These are phyloP conservation scores for Boletales sp. DNA, from an alignment of 768 basidiomycete genomes.

Conservation along the genomic window DNA sequence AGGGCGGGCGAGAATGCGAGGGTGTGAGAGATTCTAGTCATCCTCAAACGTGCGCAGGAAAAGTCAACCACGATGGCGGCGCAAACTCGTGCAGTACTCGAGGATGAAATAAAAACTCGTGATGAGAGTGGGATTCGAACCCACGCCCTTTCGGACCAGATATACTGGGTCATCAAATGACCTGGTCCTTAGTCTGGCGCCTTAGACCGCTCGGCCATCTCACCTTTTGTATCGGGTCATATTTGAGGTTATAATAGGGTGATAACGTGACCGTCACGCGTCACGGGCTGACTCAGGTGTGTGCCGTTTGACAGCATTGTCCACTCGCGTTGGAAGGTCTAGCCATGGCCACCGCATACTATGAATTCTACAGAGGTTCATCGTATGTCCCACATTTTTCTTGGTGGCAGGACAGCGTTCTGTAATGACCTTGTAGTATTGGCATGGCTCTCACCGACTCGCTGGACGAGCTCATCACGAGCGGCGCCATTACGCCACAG, in stretches of 20 bases:
- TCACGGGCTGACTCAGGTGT: background rate
- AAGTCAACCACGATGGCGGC: too few relatives aligned
- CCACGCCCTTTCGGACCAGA: constrained; percentile 41
- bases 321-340: constrained; percentile 3
- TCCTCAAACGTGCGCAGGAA: too few relatives aligned
- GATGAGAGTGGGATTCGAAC: constrained; percentile 41
- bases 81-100: too few relatives aligned
- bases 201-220: constrained; percentile 64
- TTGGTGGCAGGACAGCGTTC: background rate
- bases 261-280: background rate
- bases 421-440: constrained; percentile 52
- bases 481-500: constrained; percentile 95
- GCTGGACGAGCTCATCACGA: constrained; percentile 96
- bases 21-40: too few relatives aligned
- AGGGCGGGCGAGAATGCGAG: too few relatives aligned
- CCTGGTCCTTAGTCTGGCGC: constrained; percentile 55
- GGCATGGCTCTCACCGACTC: constrained; percentile 98
- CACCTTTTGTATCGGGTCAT: background rate
- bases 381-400: constrained; percentile 54
- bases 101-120: background rate
- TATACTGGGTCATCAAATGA: constrained; percentile 27
- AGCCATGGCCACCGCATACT: constrained; percentile 78
- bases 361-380: constrained; percentile 89
- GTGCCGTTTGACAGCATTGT: constrained; percentile 1
- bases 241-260: too few relatives aligned